Base-by-base conservation (phyloP, 2,329 filamentous ascomycete species). In the Alternaria sp. region DNA sequence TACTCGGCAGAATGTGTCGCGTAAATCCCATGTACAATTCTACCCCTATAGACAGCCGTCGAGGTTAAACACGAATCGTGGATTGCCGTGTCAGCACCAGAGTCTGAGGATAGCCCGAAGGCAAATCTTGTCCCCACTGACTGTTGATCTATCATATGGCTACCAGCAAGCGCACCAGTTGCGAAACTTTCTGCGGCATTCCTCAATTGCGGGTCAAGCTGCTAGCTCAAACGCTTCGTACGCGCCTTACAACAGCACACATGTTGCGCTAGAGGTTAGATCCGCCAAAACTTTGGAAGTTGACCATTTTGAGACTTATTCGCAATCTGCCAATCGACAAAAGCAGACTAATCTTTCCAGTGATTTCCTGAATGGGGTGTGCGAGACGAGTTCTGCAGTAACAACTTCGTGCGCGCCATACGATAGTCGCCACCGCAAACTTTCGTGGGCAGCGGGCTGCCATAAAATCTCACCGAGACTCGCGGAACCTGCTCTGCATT, bases 51-150 rank as follows among this genome's bases (percentile, higher is more conserved):
- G 14, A 21, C 24, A 33, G 10, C 26, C 42, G 23, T 54, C 45
- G 7, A 44, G 14, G 51, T 14, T 24, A 33, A 53, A 36, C 31
- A 44, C 39, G 51, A 54, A 33, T 41, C 34, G 44, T 28, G 44
- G 34, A 33, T 26, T 55, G 44, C 36, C 13, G 40, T 23, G 29
- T 33, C 34, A 49, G 13, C 34, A 33, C 52, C 23, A 56, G 48
- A 51, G 29, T 51, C 31, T 50, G 29, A 42, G 37, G 13, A 54
- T 14, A 50, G 33, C n/a, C 53, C 23, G 42, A 55, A 49, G 36
- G 41, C 52, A 54, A 55, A 51, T 50, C 37, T n/a, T 28, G 37
- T 37, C 37, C 36, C 46, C 11, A 24, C 39, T 4, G 29, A 42
- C 11, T 24, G 36, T 34, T 42, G 28, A 49, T 48, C 42, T 21